Evolutionary conservation across 768 basidiomycete species (phyloP), one percentile per base, ranked within the genome.

Genomic region (Glaciozyma martinii): DNA sequence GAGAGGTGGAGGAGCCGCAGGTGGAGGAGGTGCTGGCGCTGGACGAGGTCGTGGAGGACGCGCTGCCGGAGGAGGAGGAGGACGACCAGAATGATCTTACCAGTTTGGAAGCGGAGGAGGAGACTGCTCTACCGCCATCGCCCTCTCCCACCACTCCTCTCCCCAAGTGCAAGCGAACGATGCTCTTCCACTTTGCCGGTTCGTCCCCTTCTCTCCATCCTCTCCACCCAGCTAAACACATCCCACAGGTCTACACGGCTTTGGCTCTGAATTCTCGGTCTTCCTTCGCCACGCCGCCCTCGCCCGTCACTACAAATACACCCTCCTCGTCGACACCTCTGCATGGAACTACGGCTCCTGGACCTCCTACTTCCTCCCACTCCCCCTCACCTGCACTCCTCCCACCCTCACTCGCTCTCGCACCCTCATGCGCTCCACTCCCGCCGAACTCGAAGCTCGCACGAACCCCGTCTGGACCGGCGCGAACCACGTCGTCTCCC

Each of bases 341-440:
- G 0, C 18, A 5, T 70, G 68, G 68, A 70, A 70, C 60, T 66
- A 66, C 53, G 68, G 68, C 40, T n/a, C 59, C 25, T 64, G 60
- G 56, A 16, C 40, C 8, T 53, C 56, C 44, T 70, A 66, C 62
- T 70, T 70, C 52, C 5, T 9, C 9, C 55, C 64, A 2, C 42
- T 46, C 43, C 4, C 44, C 16, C 16, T 52, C 16, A 37, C 42
- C 32, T 66, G 65, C 40, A 49, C 46, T 7, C 52, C 53, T 10
- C 56, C 50, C 1, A 4, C 49, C 49, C n/a, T 1, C 37, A 33
- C 40, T 16, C 44, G 37, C 13, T 60, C 55, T 23, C 56, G 16
- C 47, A 61, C 56, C 30, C 27, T 46, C 16, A 56, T 61, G 6
- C 44, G 23, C 1, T 2, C 43, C 27, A 1, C 43, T 8, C 0